phyloP scores from a whole-genome alignment of 1,139 yeast genomes.

The Cylindricascospora bacillispora region DNA sequence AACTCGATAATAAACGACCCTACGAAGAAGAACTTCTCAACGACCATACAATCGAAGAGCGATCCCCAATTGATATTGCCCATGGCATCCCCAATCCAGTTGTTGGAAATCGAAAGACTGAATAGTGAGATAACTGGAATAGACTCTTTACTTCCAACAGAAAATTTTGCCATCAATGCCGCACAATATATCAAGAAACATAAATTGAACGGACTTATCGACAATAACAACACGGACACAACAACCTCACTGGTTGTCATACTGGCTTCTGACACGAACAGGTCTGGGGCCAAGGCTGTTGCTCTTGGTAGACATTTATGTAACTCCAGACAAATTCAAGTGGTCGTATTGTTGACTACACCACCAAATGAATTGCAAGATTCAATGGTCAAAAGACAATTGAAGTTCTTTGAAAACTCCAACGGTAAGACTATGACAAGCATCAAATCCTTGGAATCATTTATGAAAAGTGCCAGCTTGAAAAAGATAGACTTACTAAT shows the following conservation, averaged over 20 bases:
- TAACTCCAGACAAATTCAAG: slow-evolving; percentile 51
- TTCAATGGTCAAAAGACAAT: slow-evolving; percentile 30
- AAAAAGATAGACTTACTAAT: slow-evolving; percentile 53
- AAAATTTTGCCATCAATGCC: slow-evolving; percentile 60
- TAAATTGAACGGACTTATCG: slow-evolving; percentile 57
- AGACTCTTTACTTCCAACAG: slow-evolving; percentile 39
- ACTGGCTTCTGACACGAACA: slow-evolving; percentile 52
- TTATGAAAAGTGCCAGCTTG: slow-evolving; percentile 25
- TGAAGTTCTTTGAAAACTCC: slow-evolving; percentile 40
- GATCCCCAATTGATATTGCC: slow-evolving; percentile 31
- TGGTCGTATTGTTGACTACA: slow-evolving; percentile 29
- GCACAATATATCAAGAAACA: slow-evolving; percentile 44
- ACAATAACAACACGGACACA: slow-evolving; percentile 50
- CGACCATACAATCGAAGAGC: slow-evolving; percentile 12
- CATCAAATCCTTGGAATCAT: slow-evolving; percentile 26
- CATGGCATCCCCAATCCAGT: slow-evolving; percentile 66
- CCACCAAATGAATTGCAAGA: slow-evolving; percentile 13
- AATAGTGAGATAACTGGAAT: slow-evolving; percentile 43
- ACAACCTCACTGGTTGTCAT: slow-evolving; percentile 67
- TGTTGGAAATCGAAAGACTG: slow-evolving; percentile 64
- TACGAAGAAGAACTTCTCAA: slow-evolving; percentile 1
- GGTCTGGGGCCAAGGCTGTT: slow-evolving; percentile 64
- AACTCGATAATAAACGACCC: slow-evolving; percentile 5
- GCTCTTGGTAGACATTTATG: slow-evolving; percentile 68
- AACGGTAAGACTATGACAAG: slow-evolving; percentile 41